Conservation (phyloP, 768 basidiomycete species). For the Lenzites betulinus region DNA sequence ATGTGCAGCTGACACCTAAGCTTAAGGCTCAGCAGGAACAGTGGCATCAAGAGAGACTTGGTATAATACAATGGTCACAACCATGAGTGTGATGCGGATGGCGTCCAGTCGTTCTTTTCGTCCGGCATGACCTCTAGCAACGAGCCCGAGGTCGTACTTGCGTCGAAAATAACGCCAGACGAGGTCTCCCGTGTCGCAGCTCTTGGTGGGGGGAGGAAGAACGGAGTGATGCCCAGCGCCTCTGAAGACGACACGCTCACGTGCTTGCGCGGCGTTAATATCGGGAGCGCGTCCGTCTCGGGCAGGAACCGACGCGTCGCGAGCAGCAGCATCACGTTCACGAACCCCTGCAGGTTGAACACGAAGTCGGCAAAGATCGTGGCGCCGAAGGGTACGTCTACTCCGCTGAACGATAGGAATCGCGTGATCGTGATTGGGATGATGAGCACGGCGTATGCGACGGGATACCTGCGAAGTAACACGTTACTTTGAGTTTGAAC, state of each 20-base stretch:
- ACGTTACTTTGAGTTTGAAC: too few relatives aligned
- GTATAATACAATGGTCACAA: too few relatives aligned
- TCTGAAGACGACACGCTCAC: constrained; percentile 27
- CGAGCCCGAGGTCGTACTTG: background rate
- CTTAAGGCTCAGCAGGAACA: too few relatives aligned
- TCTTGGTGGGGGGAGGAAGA: constrained; percentile 22
- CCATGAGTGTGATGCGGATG: too few relatives aligned
- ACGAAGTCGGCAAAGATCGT: constrained; percentile 37
- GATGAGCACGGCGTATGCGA: constrained; percentile 36
- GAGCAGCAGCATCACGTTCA: constrained; percentile 35
- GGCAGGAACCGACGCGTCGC: constrained; percentile 35
- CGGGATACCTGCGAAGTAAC: constrained; percentile 11
- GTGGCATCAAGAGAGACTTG: too few relatives aligned
- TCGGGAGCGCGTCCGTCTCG: constrained; percentile 28
- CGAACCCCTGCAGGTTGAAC: constrained; percentile 38
- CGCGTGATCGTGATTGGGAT: constrained; percentile 38
- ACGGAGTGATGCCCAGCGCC: constrained; percentile 35
- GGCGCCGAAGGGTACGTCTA: constrained; percentile 30
- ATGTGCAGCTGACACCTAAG: too few relatives aligned
- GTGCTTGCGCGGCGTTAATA: constrained; percentile 30
- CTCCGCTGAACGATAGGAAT: constrained; percentile 33
- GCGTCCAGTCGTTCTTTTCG: background rate
- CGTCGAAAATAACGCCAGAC: too few relatives aligned
- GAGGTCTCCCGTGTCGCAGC: constrained; percentile 1
- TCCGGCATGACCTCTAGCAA: background rate